These are phyloP conservation scores for Aspergillus aculeatus DNA, from an alignment of 2,329 filamentous ascomycete species.

Conservation along the genomic window DNA sequence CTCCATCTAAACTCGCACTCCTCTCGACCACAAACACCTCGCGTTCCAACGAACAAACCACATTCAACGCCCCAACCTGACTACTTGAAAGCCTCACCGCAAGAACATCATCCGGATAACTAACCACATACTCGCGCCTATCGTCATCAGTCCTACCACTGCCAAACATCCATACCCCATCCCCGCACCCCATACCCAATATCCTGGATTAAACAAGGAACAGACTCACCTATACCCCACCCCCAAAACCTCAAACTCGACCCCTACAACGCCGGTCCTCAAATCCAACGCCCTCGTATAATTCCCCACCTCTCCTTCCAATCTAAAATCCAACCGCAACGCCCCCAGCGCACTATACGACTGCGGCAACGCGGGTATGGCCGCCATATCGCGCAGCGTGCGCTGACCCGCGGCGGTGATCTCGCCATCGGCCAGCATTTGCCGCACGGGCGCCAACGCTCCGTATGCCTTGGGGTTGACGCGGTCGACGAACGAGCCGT, in stretches of 20 bases:
- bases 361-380: constrained; percentile 6
- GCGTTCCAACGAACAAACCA: constrained; percentile 3
- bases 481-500: constrained; percentile 18
- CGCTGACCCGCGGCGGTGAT: constrained; percentile 7
- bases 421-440: constrained; percentile 9
- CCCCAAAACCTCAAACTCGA: constrained; percentile 7
- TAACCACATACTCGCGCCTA: constrained; percentile 17
- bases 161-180: no score
- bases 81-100: constrained; percentile 8
- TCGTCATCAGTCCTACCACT: background rate
- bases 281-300: constrained; percentile 15
- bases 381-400: constrained; percentile 9
- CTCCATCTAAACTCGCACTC: background rate
- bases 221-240: constrained; percentile 8
- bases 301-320: background rate
- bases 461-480: constrained; percentile 10
- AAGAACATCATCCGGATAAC: constrained; percentile 12
- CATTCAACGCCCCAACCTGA: background rate
- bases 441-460: background rate
- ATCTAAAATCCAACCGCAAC: constrained; percentile 10
- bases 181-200: no score
- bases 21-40: constrained; percentile 1
- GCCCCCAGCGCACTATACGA: constrained; percentile 14
- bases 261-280: background rate
- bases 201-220: no score